Evolutionary conservation across 1,139 yeast species (phyloP).

Genomic region (Barnettozyma hawaiiensis): DNA sequence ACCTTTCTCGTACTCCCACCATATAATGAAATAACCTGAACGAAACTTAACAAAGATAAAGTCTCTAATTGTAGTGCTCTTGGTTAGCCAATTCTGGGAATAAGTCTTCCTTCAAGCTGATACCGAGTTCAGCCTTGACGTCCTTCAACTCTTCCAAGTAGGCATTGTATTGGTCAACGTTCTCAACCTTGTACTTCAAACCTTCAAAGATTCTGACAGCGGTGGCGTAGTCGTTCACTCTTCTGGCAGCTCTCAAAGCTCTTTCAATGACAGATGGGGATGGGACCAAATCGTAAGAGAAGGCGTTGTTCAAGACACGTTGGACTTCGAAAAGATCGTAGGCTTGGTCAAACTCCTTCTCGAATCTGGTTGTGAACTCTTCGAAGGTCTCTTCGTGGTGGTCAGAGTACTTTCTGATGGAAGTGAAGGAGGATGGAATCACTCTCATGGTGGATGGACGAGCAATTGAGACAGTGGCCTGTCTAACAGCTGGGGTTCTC

Average conservation of each 20-base stretch:
- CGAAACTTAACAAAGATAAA: constrained; percentile 2
- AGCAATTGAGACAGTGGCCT: constrained; percentile 27
- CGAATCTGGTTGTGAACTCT: constrained; percentile 87
- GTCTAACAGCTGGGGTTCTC: constrained; percentile 29
- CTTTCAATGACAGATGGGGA: constrained; percentile 94
- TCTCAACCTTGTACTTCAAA: constrained; percentile 91
- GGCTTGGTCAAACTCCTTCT: constrained; percentile 95
- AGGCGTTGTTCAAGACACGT: constrained; percentile 90
- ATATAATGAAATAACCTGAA: constrained; percentile 2
- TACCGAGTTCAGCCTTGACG: constrained; percentile 86
- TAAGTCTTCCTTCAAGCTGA: constrained; percentile 90
- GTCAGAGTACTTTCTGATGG: constrained; percentile 62
- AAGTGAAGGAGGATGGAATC: constrained; percentile 22
- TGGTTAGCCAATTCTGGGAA: constrained; percentile 39
- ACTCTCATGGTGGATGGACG: constrained; percentile 23
- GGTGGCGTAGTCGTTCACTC: constrained; percentile 97
- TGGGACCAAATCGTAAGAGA: constrained; percentile 97
- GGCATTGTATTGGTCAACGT: constrained; percentile 87
- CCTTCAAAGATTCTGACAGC: constrained; percentile 97
- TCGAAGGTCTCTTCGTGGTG: constrained; percentile 86
- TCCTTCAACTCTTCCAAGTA: constrained; percentile 93
- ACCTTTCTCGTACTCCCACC: constrained; percentile 8
- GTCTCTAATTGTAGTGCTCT: constrained; percentile 20
- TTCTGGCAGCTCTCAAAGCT: constrained; percentile 97
- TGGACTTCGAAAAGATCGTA: constrained; percentile 97